Evolutionary conservation across 2,329 filamentous ascomycete species (phyloP).

Genomic region (Aspergillus tanneri): DNA sequence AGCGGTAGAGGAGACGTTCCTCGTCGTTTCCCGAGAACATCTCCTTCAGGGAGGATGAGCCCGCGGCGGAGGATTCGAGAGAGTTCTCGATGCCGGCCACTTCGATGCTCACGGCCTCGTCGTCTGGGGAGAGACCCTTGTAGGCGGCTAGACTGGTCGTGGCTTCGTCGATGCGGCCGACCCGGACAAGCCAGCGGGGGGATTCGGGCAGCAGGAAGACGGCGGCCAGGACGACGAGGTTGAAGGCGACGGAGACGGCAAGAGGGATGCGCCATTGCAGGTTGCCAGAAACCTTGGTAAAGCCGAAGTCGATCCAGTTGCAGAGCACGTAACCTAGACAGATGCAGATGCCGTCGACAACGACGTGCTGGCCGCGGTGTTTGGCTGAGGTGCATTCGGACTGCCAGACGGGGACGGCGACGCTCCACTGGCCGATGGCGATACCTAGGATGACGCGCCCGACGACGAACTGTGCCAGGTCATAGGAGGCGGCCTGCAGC

Average conservation of each 20-base stretch:
- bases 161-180: constrained; percentile 20
- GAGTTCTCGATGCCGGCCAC: constrained; percentile 21
- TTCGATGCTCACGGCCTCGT: constrained; percentile 16
- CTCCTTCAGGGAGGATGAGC: constrained; percentile 17
- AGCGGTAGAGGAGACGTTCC: constrained; percentile 23
- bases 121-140: constrained; percentile 12
- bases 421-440: constrained; percentile 50
- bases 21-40: constrained; percentile 19
- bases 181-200: constrained; percentile 24
- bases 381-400: constrained; percentile 50
- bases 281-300: constrained; percentile 45
- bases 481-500: constrained; percentile 48
- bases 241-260: constrained; percentile 55
- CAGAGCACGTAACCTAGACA: constrained; percentile 29
- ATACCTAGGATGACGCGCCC: constrained; percentile 51
- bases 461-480: constrained; percentile 47
- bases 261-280: constrained; percentile 55
- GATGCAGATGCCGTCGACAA: constrained; percentile 48
- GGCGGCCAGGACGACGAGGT: constrained; percentile 48
- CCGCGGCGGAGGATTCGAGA: constrained; percentile 17
- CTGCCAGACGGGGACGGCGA: constrained; percentile 52
- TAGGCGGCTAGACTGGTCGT: constrained; percentile 15
- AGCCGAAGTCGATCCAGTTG: constrained; percentile 51
- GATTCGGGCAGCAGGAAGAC: constrained; percentile 55
- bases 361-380: constrained; percentile 49